phyloP scores from a whole-genome alignment of 2,329 filamentous ascomycete species.

The Didymella arachidicola region DNA sequence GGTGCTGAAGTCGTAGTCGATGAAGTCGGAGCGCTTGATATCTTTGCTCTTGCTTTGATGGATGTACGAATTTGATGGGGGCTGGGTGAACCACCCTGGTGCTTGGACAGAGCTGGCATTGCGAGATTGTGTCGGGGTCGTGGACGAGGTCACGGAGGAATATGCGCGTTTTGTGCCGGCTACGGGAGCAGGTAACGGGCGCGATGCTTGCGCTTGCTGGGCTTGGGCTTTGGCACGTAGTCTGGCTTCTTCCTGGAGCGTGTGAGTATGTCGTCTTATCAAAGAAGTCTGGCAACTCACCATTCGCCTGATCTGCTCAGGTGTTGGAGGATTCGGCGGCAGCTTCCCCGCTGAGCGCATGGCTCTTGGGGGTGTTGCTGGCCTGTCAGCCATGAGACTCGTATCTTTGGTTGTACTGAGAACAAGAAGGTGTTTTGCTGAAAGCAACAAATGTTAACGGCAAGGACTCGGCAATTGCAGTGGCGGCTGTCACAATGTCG shows the following conservation, averaged over 20 bases:
- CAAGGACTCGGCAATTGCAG: constrained; percentile 3
- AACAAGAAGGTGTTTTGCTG: too few relatives aligned
- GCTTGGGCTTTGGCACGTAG: constrained; percentile 86
- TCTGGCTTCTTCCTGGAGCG: constrained; percentile 78
- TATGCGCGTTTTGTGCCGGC: constrained; percentile 76
- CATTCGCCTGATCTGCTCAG: constrained; percentile 67
- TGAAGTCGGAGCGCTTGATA: constrained; percentile 79
- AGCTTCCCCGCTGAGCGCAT: constrained; percentile 51
- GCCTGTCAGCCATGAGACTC: constrained; percentile 51
- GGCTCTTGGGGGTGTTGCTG: constrained; percentile 58
- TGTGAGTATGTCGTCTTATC: not conserved
- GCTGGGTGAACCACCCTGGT: constrained; percentile 47
- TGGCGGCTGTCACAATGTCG: constrained; percentile 26
- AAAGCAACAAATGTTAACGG: not conserved
- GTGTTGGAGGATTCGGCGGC: constrained; percentile 61
- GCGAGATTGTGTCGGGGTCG: constrained; percentile 65
- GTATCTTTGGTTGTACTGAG: not conserved
- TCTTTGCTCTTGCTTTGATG: constrained; percentile 74
- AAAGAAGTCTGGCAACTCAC: constrained; percentile 42
- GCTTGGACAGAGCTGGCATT: constrained; percentile 68
- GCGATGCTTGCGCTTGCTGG: constrained; percentile 51
- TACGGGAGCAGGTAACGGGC: constrained; percentile 39
- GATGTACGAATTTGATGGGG: constrained; percentile 61
- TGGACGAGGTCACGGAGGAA: constrained; percentile 66
- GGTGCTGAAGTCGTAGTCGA: constrained; percentile 97